Conservation (phyloP, 208 protist species). For the Dictyostelium gargantuum region DNA sequence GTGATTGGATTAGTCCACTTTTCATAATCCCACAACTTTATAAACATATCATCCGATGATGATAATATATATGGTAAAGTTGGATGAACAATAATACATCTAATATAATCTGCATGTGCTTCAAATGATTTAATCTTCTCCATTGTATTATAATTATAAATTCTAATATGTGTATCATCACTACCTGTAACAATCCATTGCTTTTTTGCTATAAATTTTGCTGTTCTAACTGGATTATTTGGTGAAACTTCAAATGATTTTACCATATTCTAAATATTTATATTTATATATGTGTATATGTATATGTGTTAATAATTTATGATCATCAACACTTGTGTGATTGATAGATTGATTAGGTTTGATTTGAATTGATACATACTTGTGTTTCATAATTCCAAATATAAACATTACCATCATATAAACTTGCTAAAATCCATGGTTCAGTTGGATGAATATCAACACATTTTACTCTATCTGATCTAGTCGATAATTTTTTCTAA, state of each 20-base stretch:
- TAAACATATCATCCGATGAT: constrained; percentile 97
- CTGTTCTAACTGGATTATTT: constrained; percentile 90
- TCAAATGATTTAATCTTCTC: constrained; percentile 97
- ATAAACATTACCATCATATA: constrained; percentile 95
- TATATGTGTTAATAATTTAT: too few species aligned
- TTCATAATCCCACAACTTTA: constrained; percentile 99
- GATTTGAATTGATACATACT: constrained; percentile 40
- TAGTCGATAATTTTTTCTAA: constrained; percentile 87
- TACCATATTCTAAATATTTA: constrained; percentile 88
- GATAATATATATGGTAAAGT: constrained; percentile 94
- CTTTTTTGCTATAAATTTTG: constrained; percentile 96
- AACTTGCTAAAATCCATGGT: constrained; percentile 94
- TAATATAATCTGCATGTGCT: constrained; percentile 96
- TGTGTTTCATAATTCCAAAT: constrained; percentile 98
- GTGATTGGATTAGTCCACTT: constrained; percentile 92
- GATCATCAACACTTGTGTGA: too few species aligned
- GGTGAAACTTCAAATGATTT: constrained; percentile 96
- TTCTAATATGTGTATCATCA: constrained; percentile 93
- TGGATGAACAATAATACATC: constrained; percentile 97
- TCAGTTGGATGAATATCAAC: constrained; percentile 99
- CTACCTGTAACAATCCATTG: constrained; percentile 96
- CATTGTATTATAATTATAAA: constrained; percentile 99
- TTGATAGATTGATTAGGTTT: too few species aligned
- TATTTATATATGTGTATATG: too few species aligned
- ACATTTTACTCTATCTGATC: constrained; percentile 97